Percentiles rank a stretch among this genome's conserved stretches.
phyloP scores from a whole-genome alignment of 352 stramenopile genomes.

The Globisporangium abappressorium region DNA sequence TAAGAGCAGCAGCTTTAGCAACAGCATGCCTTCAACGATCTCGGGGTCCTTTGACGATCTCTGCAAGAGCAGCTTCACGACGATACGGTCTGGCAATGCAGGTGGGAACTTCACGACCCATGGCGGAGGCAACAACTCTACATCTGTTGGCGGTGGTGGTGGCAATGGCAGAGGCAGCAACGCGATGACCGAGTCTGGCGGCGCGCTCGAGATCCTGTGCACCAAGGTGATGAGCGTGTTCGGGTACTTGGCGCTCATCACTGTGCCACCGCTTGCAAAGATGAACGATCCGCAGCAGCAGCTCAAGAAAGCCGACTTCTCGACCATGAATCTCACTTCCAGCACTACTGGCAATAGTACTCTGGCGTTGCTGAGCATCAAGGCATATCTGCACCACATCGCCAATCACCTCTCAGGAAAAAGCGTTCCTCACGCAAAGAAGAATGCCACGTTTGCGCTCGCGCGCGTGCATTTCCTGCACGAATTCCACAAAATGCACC shows the following conservation, averaged over 20 bases:
- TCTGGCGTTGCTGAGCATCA: conserved; percentile 37
- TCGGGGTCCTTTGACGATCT: neutral
- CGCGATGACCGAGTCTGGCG: neutral
- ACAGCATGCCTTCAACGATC: neutral
- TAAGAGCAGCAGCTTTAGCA: neutral
- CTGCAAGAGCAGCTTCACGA: neutral
- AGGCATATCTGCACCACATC: conserved; percentile 58
- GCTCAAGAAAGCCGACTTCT: conserved; percentile 6
- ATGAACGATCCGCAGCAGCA: conserved; percentile 19
- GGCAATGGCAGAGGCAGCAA: neutral
- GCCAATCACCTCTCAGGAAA: conserved; percentile 37
- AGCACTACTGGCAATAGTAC: conserved; percentile 7
- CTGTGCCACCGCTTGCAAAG: conserved; percentile 30
- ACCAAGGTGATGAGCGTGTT: conserved; percentile 17
- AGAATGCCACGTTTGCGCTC: conserved; percentile 40
- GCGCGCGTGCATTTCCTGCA: conserved; percentile 43
- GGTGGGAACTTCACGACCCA: conserved; percentile 12
- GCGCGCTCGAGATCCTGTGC: conserved; percentile 18
- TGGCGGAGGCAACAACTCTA: neutral
- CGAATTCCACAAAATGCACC: conserved; percentile 58
- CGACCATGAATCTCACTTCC: neutral
- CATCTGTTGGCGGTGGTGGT: neutral
- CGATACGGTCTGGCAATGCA: conserved; percentile 1
- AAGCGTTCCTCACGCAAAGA: conserved; percentile 24
- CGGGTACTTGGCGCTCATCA: conserved; percentile 28